Conservation (phyloP, 805 yeast genomes). For the Candida glaebosa region DNA sequence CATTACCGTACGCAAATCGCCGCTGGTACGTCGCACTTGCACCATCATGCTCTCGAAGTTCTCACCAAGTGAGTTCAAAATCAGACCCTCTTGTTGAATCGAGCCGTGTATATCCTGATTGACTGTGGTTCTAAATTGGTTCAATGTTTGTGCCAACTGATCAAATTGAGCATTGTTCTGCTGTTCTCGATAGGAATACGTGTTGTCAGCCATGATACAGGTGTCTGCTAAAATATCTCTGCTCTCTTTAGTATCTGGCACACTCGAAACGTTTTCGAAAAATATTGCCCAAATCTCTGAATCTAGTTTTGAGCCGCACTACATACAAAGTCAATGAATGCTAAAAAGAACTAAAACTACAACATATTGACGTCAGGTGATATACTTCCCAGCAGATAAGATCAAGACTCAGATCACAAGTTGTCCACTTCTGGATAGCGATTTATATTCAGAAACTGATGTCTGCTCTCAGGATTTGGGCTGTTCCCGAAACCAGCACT, state of each 20-base stretch:
- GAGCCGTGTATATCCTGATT: conserved; percentile 40
- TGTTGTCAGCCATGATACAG: conserved; percentile 20
- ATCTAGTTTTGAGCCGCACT: no score
- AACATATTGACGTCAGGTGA: no score
- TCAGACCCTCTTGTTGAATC: conserved; percentile 38
- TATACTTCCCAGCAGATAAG: no score
- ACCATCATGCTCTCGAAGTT: conserved; percentile 35
- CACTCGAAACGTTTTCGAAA: background rate
- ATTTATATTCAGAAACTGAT: conserved; percentile 26
- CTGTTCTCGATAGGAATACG: conserved; percentile 40
- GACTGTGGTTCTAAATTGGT: conserved; percentile 40
- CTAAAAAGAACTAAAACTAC: no score
- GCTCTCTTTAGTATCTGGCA: background rate
- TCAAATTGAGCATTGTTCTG: conserved; percentile 42
- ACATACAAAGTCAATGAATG: no score
- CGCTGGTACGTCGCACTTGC: conserved; percentile 38
- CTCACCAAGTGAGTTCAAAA: conserved; percentile 36
- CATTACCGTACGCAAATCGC: conserved; percentile 39
- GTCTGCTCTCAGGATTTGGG: conserved; percentile 4
- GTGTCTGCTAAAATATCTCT: background rate
- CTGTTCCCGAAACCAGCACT: conserved; percentile 41
- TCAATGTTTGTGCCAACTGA: conserved; percentile 39
- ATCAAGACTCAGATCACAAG: no score
- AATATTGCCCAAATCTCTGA: no score
- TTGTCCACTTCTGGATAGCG: conserved; percentile 25